A percentile compares a stretch with the other conserved stretches of the same genome.
phyloP scores from a whole-genome alignment of 2,329 filamentous ascomycete genomes.

The Scytalidium lignicola region DNA sequence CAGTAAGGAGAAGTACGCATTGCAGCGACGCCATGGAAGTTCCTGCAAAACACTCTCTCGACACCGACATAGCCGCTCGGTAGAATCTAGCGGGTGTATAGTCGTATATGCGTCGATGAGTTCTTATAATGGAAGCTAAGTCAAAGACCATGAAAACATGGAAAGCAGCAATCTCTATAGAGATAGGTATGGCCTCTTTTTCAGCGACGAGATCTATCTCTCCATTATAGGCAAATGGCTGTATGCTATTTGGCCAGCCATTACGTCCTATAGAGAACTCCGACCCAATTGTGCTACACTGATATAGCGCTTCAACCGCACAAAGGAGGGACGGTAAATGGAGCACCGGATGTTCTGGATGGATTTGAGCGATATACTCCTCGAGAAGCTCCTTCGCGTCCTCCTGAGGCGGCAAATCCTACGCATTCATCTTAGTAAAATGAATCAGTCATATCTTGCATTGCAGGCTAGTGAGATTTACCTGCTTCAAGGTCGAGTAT shows the following conservation, averaged over 20 bases:
- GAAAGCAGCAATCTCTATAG: constrained; percentile 16
- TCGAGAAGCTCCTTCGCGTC: constrained; percentile 21
- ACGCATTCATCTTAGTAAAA: not conserved
- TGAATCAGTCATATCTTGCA: no score
- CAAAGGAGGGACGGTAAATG: constrained; percentile 23
- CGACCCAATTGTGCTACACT: constrained; percentile 13
- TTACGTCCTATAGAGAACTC: constrained; percentile 16
- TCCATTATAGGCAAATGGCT: constrained; percentile 24
- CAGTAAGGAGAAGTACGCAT: constrained; percentile 25
- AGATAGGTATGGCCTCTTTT: not conserved
- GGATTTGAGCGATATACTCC: constrained; percentile 24
- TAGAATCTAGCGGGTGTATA: constrained; percentile 30
- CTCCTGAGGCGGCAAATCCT: constrained; percentile 21
- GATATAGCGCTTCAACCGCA: constrained; percentile 22
- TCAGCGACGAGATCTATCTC: constrained; percentile 5
- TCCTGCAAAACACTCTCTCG: constrained; percentile 28
- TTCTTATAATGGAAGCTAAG: constrained; percentile 30
- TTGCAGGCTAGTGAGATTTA: no score
- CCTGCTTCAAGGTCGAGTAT: constrained; percentile 7
- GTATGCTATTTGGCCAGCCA: constrained; percentile 19
- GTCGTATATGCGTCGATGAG: constrained; percentile 29
- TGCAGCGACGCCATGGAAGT: constrained; percentile 31
- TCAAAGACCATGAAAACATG: constrained; percentile 33
- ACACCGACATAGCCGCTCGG: constrained; percentile 25
- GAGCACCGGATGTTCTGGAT: constrained; percentile 27